Base-by-base conservation (phyloP, 2,329 filamentous ascomycete genomes). In the Cordyceps farinosa region DNA sequence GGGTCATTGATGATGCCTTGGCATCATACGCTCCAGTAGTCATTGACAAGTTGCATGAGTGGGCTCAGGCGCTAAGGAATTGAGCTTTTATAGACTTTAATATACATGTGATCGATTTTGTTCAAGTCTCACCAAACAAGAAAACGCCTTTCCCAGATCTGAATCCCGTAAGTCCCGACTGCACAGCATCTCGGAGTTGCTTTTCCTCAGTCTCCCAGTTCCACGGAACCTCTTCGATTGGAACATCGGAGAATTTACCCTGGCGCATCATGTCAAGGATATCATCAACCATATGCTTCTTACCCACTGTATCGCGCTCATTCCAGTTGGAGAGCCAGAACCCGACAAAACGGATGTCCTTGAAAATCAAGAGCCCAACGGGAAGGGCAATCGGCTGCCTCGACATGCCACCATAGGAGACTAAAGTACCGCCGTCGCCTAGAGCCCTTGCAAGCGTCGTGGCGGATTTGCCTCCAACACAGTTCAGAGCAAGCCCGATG, bases 291-390 rank as follows among this genome's bases (percentile, higher is more conserved):
- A 92, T 96, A 71, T 83, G 84, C 73, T 85, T 84, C 79, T 96
- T 96, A 65, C 89, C 87, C 6, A 82, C 81, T 0, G 87, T 84
- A 69, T 97, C 83, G 66, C 82, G 79, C 72, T 93, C 88, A 54
- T 90, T 91, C 94, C 95, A 98, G 65, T 84, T 87, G 72, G 90
- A 95, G 30, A 98, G 87, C 95, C 95, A 99, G 77, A 98, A 99
- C 5, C 95, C 96, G 66, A 91, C 84, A 72, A 97, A 96, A 58
- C 86, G 83, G 59, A 98, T 82, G 69, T 98, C 87, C 76, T 94
- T 95, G 80, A 99, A 99, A 70, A 99, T 99, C 65, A 98, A 80
- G 68, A 96, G 80, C 0, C 90, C 90, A 0, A 93, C 90, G 0
- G 94, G 92, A 65, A 98, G 77, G 7, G 84, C 82, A 32, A 97